phyloP scores from a whole-genome alignment of 306 rosid genomes.

The Castanea crenata region DNA sequence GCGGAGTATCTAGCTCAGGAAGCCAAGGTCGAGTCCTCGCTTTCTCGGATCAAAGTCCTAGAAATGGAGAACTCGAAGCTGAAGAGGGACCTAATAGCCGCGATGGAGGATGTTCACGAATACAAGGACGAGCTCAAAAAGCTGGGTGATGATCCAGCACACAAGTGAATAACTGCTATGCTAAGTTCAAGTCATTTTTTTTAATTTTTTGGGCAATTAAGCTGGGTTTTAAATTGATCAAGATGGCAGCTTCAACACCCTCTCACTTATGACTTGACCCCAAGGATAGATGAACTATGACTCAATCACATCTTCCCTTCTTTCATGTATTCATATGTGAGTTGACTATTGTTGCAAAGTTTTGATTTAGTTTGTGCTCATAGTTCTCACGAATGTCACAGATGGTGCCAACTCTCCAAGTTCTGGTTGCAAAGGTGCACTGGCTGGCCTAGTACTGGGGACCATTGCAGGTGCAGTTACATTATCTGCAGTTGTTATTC shows the following conservation, averaged over 20 bases:
- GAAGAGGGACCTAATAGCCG: no score
- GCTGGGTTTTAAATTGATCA: background rate
- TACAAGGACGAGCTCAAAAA: no score
- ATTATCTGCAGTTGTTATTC: background rate
- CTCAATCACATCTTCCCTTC: background rate
- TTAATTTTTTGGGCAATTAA: background rate
- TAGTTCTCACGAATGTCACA: background rate
- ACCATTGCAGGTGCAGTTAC: background rate
- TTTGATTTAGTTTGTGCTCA: background rate
- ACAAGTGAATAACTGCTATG: background rate
- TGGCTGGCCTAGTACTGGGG: background rate
- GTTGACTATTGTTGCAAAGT: background rate
- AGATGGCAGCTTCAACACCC: background rate
- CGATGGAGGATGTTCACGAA: no score
- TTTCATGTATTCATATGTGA: background rate
- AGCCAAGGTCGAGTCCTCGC: no score
- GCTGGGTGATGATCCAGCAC: background rate
- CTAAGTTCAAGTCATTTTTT: background rate
- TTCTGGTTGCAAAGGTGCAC: background rate
- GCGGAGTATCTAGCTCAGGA: no score
- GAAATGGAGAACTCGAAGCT: no score
- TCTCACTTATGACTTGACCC: background rate
- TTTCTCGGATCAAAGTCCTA: no score
- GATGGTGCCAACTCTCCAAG: background rate
- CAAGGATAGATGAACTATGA: background rate